phyloP scores from a whole-genome alignment of 352 stramenopile genomes.

The Globisporangium ultimum region DNA sequence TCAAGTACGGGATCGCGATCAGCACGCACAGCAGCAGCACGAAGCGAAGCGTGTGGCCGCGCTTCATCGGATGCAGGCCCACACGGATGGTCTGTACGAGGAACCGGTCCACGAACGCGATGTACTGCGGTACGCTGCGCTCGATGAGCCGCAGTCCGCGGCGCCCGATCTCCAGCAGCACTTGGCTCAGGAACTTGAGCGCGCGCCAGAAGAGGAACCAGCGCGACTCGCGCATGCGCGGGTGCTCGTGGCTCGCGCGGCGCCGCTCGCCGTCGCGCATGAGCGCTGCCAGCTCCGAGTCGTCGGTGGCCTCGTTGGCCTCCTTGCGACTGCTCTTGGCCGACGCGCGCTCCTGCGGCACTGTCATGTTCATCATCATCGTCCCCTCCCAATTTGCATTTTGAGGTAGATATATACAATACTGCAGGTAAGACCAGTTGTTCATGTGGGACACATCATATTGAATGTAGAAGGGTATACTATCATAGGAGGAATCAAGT shows the following conservation, averaged over 20 bases:
- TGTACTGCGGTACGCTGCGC: slow-evolving; percentile 42
- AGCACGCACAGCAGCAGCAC: slow-evolving; percentile 34
- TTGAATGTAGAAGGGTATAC: too few relatives aligned
- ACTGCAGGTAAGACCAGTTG: too few relatives aligned
- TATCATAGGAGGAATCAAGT: too few relatives aligned
- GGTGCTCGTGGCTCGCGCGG: slow-evolving; percentile 18
- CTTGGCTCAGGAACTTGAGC: slow-evolving; percentile 39
- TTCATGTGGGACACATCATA: too few relatives aligned
- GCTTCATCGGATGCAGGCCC: slow-evolving; percentile 30
- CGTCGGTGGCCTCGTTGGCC: background rate
- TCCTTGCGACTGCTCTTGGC: slow-evolving; percentile 7
- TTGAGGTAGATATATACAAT: too few relatives aligned
- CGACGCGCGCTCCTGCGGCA: slow-evolving; percentile 13
- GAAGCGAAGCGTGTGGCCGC: slow-evolving; percentile 32
- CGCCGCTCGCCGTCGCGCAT: slow-evolving; percentile 37
- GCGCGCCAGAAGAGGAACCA: slow-evolving; percentile 38
- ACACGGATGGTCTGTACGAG: slow-evolving; percentile 45
- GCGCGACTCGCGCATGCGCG: slow-evolving; percentile 19
- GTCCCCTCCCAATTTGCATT: background rate
- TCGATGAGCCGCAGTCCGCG: slow-evolving; percentile 40
- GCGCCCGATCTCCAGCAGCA: slow-evolving; percentile 47
- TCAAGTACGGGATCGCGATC: slow-evolving; percentile 39
- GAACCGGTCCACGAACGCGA: slow-evolving; percentile 46
- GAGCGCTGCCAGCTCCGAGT: slow-evolving; percentile 33
- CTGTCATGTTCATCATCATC: slow-evolving; percentile 17